Percentiles rank a stretch among this genome's conserved stretches.
These are phyloP conservation scores for Leptodontidium sp. DNA, from an alignment of 2,329 filamentous ascomycete genomes.

Conservation along the genomic window DNA sequence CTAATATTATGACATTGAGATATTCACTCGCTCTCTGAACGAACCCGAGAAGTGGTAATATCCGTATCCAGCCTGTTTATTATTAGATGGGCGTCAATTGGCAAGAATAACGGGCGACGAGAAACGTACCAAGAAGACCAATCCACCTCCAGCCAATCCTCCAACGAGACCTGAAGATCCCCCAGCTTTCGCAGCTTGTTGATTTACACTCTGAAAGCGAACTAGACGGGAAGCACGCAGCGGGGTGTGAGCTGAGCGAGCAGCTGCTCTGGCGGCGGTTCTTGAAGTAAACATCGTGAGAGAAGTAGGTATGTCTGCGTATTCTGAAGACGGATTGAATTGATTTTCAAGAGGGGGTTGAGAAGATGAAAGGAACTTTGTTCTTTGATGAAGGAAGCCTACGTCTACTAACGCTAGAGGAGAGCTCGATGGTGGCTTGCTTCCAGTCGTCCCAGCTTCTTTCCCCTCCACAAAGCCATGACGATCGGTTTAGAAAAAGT, in stretches of 20 bases:
- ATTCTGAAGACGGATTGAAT: background rate
- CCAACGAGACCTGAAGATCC: conserved; percentile 54
- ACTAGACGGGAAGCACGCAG: conserved; percentile 44
- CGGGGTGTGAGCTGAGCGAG: conserved; percentile 36
- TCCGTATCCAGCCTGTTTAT: conserved; percentile 52
- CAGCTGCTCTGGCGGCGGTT: conserved; percentile 40
- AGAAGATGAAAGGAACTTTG: background rate
- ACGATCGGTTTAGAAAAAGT: background rate
- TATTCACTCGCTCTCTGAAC: background rate
- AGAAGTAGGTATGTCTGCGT: background rate
- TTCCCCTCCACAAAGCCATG: background rate
- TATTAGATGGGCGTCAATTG: background rate
- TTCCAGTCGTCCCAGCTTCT: background rate
- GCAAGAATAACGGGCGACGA: background rate
- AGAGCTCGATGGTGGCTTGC: background rate
- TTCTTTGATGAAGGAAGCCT: background rate
- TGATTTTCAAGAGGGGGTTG: conserved; percentile 10
- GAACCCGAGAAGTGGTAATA: conserved; percentile 61
- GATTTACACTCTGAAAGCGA: conserved; percentile 38
- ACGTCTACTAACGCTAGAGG: background rate
- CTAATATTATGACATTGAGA: background rate
- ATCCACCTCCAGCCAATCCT: conserved; percentile 57
- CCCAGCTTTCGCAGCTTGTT: conserved; percentile 39
- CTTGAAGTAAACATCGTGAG: conserved; percentile 43
- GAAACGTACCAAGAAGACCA: conserved; percentile 51